Conservation (phyloP, 2,329 filamentous ascomycete species). For the Neonectria ditissima region DNA sequence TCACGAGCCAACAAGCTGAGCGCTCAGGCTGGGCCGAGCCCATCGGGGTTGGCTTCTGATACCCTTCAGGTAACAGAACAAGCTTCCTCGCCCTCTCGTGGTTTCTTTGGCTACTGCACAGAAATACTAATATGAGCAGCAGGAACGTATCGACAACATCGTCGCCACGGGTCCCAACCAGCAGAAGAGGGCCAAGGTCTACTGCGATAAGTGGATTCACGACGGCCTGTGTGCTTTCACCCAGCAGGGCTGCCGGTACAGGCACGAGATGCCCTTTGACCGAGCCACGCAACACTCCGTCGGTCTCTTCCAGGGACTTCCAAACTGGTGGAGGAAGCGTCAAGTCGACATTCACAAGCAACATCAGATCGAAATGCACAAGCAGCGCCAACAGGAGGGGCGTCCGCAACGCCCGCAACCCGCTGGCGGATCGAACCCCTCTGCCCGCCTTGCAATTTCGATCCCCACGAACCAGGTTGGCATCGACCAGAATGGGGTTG, state of each 20-base stretch:
- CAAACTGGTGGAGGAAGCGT: constrained; percentile 69
- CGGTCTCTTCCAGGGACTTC: constrained; percentile 76
- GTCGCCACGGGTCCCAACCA: constrained; percentile 50
- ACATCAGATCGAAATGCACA: constrained; percentile 53
- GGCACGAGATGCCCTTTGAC: constrained; percentile 88
- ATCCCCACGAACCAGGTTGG: neutral
- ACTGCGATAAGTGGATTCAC: constrained; percentile 91
- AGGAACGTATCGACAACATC: constrained; percentile 53
- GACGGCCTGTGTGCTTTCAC: constrained; percentile 86
- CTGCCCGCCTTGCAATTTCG: neutral
- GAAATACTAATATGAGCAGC: constrained; percentile 17
- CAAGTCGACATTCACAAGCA: constrained; percentile 56
- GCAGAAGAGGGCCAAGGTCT: constrained; percentile 72
- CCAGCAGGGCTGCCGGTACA: constrained; percentile 88
- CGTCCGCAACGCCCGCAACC: constrained; percentile 37
- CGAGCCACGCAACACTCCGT: constrained; percentile 73
- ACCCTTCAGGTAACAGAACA: constrained; percentile 49
- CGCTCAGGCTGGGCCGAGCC: constrained; percentile 39
- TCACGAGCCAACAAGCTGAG: constrained; percentile 44
- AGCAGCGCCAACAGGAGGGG: constrained; percentile 17
- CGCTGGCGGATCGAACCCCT: neutral
- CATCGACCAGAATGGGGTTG: neutral
- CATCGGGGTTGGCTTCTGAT: constrained; percentile 42
- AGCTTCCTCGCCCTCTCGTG: constrained; percentile 3
- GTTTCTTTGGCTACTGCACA: neutral